These are phyloP conservation scores for Penicillium simplicissimum DNA, from an alignment of 495 filamentous ascomycete species.

Conservation along the genomic window DNA sequence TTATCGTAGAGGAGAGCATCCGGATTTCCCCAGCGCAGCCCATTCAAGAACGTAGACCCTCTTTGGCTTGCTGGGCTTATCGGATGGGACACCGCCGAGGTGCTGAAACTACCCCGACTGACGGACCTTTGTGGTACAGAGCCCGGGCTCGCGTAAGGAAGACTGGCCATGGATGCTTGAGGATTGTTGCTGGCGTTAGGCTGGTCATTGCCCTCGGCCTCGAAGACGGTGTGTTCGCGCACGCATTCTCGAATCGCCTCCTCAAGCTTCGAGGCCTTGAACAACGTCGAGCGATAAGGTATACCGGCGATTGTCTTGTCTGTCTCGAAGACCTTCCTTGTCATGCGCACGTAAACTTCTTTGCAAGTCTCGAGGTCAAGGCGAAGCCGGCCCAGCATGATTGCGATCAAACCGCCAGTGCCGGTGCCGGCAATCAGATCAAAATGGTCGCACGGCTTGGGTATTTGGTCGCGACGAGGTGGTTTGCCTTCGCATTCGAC, in stretches of 20 bases:
- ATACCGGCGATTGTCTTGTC: constrained; percentile 97
- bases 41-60: constrained; percentile 43
- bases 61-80: constrained; percentile 32
- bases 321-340: constrained; percentile 90
- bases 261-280: constrained; percentile 94
- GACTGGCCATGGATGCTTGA: constrained; percentile 39
- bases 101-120: constrained; percentile 48
- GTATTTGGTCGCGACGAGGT: constrained; percentile 82
- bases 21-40: constrained; percentile 56
- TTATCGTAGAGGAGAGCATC: constrained; percentile 74
- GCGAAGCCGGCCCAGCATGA: constrained; percentile 92
- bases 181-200: constrained; percentile 23
- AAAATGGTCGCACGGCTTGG: constrained; percentile 97
- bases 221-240: constrained; percentile 77
- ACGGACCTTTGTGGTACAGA: constrained; percentile 46
- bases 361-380: constrained; percentile 95
- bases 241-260: constrained; percentile 92
- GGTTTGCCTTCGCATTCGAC: constrained; percentile 81
- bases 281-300: constrained; percentile 87
- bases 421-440: constrained; percentile 94
- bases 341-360: constrained; percentile 92
- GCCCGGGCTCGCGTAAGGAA: constrained; percentile 35
- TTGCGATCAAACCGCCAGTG: constrained; percentile 90
- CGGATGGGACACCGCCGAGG: constrained; percentile 32
- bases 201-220: constrained; percentile 75